Evolutionary conservation across 78 protist species (phyloP).

Genomic region (Isochrysis galbana): DNA sequence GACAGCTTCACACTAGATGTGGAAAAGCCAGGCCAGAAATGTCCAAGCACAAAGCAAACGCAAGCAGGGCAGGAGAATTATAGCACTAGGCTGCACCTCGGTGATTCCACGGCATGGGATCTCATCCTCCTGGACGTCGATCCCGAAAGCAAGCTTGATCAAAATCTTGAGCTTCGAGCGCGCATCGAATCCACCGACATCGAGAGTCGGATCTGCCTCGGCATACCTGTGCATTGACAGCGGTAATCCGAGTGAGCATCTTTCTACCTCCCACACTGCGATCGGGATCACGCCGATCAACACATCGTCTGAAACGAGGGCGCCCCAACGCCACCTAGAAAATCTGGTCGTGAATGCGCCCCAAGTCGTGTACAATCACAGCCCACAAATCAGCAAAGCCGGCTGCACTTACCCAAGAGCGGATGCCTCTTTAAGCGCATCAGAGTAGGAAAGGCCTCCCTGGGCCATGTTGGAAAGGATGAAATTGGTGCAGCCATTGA

Average conservation of each 20-base stretch:
- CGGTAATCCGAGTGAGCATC: neutral
- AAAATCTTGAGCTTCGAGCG: slow-evolving; percentile 29
- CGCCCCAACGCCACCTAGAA: no score
- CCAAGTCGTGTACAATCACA: no score
- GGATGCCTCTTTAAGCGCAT: neutral
- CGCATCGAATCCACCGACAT: slow-evolving; percentile 36
- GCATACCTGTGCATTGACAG: neutral
- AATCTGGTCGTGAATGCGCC: no score
- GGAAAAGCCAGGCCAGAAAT: no score
- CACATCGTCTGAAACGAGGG: neutral
- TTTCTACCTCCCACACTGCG: neutral
- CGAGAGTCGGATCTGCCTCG: slow-evolving; percentile 41
- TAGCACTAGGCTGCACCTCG: no score
- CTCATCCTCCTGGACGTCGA: slow-evolving; percentile 7
- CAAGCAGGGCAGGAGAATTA: no score
- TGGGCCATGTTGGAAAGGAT: slow-evolving; percentile 18
- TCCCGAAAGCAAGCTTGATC: slow-evolving; percentile 28
- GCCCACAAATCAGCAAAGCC: no score
- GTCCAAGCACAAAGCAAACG: no score
- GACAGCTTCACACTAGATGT: no score
- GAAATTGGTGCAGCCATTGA: slow-evolving; percentile 38
- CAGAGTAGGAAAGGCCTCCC: neutral
- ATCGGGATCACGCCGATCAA: neutral
- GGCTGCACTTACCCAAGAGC: neutral
- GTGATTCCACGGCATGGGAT: slow-evolving; percentile 25